Conservation (phyloP, 2,329 filamentous ascomycete genomes). For the Colletotrichum cordylinicola region DNA sequence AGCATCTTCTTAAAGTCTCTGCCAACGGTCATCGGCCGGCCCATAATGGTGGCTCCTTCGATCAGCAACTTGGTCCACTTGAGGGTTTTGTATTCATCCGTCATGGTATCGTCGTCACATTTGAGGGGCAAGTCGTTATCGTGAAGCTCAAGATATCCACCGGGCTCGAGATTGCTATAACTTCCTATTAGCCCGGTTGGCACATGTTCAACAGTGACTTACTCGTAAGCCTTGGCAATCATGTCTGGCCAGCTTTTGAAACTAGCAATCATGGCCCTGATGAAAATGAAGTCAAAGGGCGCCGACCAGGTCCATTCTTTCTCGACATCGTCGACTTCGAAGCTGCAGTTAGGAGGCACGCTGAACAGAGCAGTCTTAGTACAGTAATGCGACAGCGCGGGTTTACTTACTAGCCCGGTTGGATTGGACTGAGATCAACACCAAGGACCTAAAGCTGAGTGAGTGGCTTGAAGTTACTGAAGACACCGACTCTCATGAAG, state of each 20-base stretch:
- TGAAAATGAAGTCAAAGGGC: slow-evolving; percentile 35
- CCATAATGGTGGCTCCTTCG: slow-evolving; percentile 37
- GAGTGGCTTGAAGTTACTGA: not conserved
- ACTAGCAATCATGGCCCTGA: not conserved
- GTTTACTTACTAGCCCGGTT: slow-evolving; percentile 30
- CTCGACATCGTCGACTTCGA: slow-evolving; percentile 44
- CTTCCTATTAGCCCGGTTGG: too few species aligned
- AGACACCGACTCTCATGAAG: not conserved
- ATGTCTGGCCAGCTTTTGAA: slow-evolving; percentile 30
- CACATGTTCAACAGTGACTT: not conserved
- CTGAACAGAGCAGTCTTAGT: not conserved
- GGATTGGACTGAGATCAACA: slow-evolving; percentile 39
- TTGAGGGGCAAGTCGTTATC: not conserved
- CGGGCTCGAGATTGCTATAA: slow-evolving; percentile 9
- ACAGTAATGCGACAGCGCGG: not conserved
- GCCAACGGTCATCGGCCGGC: slow-evolving; percentile 43
- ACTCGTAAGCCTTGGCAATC: slow-evolving; percentile 30
- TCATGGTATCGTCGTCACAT: slow-evolving; percentile 23
- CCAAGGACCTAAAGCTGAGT: slow-evolving; percentile 25
- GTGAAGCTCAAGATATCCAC: slow-evolving; percentile 16
- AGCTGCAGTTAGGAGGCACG: slow-evolving; percentile 49
- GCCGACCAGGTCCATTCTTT: slow-evolving; percentile 35
- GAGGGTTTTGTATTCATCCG: not conserved
- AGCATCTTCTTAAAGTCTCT: slow-evolving; percentile 31
- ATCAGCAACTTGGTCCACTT: slow-evolving; percentile 36